These are phyloP conservation scores for Domatiomyces catenatus DNA, from an alignment of 2,329 filamentous ascomycete genomes.

Conservation along the genomic window DNA sequence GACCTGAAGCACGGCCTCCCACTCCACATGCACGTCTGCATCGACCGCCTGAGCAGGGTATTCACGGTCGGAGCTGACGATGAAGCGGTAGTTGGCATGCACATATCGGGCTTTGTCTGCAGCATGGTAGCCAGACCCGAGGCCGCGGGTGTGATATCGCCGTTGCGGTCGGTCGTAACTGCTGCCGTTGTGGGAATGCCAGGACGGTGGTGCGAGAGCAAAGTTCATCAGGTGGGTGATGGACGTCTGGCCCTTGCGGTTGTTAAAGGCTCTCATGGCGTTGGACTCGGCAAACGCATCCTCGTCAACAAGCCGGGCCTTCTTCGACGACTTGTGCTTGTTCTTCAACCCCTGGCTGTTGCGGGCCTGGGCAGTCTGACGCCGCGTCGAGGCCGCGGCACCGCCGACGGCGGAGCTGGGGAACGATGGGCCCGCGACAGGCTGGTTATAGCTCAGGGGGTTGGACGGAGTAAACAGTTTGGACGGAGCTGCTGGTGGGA, in stretches of 20 bases:
- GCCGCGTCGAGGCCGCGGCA: slow-evolving; percentile 25
- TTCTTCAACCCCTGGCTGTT: slow-evolving; percentile 63
- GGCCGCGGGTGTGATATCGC: slow-evolving; percentile 64
- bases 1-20: slow-evolving; percentile 80
- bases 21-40: slow-evolving; percentile 78
- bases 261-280: slow-evolving; percentile 48
- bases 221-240: slow-evolving; percentile 97
- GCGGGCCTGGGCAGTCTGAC: slow-evolving; percentile 32
- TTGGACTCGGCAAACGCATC: slow-evolving; percentile 70
- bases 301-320: slow-evolving; percentile 61
- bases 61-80: slow-evolving; percentile 67
- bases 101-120: slow-evolving; percentile 84
- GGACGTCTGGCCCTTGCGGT: slow-evolving; percentile 81
- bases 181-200: slow-evolving; percentile 36
- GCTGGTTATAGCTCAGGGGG: slow-evolving; percentile 11
- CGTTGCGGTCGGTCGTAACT: slow-evolving; percentile 44
- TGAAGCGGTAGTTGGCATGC: slow-evolving; percentile 94
- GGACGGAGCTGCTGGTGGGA: slow-evolving; percentile 9
- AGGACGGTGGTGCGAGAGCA: slow-evolving; percentile 56
- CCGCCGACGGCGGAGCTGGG: slow-evolving; percentile 24
- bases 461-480: slow-evolving; percentile 10
- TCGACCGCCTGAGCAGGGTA: slow-evolving; percentile 71
- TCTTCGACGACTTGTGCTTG: slow-evolving; percentile 70
- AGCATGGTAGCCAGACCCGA: slow-evolving; percentile 78
- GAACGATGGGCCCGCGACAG: slow-evolving; percentile 17